Evolutionary conservation across 1,284 basidiomycete genomes (phyloP), one percentile per base, ranked within the genome.

Genomic region (Fomitopsis betulina): DNA sequence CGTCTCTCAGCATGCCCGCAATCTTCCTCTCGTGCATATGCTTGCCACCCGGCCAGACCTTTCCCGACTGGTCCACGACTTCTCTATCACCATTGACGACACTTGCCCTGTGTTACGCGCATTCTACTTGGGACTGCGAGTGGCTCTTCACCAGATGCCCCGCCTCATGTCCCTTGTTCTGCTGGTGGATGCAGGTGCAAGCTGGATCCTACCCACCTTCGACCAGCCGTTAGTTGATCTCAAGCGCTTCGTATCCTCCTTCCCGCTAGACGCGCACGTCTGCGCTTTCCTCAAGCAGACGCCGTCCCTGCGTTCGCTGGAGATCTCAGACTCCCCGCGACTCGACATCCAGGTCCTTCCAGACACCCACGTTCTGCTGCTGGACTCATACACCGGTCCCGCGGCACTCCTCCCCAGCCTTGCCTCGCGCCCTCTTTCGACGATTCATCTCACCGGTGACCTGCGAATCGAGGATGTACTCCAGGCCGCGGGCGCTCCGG

Each of bases 321-420:
- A 86, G 67, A 62, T 62, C 43, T 61, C 53, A 58, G 62, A 30
- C 58, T 63, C 62, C 53, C 56, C 60, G 49, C 56, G 59, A 37
- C 50, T 58, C 27, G 45, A 56, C 58, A 43, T 19, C n/a, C 52
- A 55, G 27, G 23, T 32, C n/a, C 68, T 74, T 30, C 73, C 76
- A 8, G 60, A 63, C 47, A 67, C 74, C 32, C 71, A 75, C 60
- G 70, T 87, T 32, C 84, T 85, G 19, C 60, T 65, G 58, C 74
- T 90, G 58, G 71, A 74, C 55, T 79, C 82, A 32, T 86, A 89
- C 68, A 78, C 79, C 55, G 88, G 87, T 35, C 82, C 86, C 21
- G 73, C 79, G 42, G 73, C 77, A 51, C 76, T 77, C 37, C 85
- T 87, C 21, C 71, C 75, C 57, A 72, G 89, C 62, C 77, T 86